Conservation (phyloP, 2,329 filamentous ascomycete genomes). For the Pseudogymnoascus sp. region DNA sequence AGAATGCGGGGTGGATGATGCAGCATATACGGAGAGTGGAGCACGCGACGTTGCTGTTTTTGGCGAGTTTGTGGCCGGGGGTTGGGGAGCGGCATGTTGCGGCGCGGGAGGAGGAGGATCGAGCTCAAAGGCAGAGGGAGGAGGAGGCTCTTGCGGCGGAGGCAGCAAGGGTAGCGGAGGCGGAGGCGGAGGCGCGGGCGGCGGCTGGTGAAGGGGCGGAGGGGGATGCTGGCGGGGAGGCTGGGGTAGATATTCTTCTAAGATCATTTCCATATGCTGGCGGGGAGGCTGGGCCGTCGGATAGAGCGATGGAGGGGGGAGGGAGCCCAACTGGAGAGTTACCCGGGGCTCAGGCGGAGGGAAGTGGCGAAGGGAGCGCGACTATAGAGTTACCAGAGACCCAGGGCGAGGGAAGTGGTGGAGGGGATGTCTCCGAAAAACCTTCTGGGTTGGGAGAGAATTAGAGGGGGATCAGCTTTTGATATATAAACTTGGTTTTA, state of each 20-base stretch:
- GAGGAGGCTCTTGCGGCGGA: slow-evolving; percentile 15
- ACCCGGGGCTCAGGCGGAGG: background rate
- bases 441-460: background rate
- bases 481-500: background rate
- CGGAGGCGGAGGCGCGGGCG: slow-evolving; percentile 18
- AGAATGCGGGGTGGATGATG: slow-evolving; percentile 42
- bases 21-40: slow-evolving; percentile 47
- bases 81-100: slow-evolving; percentile 56
- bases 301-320: background rate
- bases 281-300: no score
- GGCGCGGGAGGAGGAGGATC: slow-evolving; percentile 22
- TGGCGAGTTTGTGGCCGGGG: slow-evolving; percentile 58
- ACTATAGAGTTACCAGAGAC: background rate
- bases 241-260: no score
- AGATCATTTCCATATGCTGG: no score
- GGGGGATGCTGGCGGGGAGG: background rate
- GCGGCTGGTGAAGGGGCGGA: slow-evolving; percentile 11
- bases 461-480: background rate
- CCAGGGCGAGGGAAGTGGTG: background rate
- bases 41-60: slow-evolving; percentile 52
- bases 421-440: background rate
- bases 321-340: background rate
- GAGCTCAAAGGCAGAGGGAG: slow-evolving; percentile 23
- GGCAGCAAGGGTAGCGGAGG: slow-evolving; percentile 20
- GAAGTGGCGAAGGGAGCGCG: background rate